A percentile compares a stretch with the other conserved stretches of the same genome.
Conservation (phyloP, 169 alveolate genomes). For the Plasmodium vivax region DNA sequence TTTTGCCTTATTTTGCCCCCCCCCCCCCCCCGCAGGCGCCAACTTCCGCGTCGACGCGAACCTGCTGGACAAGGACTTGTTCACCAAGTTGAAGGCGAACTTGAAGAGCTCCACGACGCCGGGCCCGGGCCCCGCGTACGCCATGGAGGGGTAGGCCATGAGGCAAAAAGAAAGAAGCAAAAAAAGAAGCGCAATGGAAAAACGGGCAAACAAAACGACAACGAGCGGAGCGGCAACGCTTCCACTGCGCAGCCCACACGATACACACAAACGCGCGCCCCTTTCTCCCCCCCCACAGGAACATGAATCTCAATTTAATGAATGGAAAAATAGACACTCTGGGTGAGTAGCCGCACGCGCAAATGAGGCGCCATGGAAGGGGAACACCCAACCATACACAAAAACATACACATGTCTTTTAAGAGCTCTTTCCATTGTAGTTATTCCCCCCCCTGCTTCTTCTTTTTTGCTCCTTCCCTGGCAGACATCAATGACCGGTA, state of each 20-base stretch:
- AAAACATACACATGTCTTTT: background rate
- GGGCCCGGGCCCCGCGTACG: constrained; percentile 10
- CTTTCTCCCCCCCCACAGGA: constrained; percentile 3
- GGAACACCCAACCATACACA: background rate
- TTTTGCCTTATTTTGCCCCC: background rate
- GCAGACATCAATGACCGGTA: constrained; percentile 54
- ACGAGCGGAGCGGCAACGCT: background rate
- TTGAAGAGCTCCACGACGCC: constrained; percentile 24
- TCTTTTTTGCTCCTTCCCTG: background rate
- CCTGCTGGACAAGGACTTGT: constrained; percentile 36
- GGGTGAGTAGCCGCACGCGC: constrained; percentile 1
- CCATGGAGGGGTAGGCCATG: constrained; percentile 19
- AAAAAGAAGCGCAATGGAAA: background rate
- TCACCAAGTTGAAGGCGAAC: constrained; percentile 62
- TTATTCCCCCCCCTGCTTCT: background rate
- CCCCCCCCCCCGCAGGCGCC: background rate
- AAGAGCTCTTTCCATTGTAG: background rate
- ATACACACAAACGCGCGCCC: background rate
- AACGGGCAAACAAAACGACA: background rate
- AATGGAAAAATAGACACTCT: constrained; percentile 61
- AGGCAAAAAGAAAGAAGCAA: background rate
- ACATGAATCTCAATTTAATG: constrained; percentile 48
- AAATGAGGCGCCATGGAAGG: background rate
- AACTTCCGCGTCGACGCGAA: constrained; percentile 62
- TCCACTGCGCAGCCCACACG: background rate